phyloP scores from a whole-genome alignment of 352 stramenopile genomes.

The Phytophthora pluvialis region DNA sequence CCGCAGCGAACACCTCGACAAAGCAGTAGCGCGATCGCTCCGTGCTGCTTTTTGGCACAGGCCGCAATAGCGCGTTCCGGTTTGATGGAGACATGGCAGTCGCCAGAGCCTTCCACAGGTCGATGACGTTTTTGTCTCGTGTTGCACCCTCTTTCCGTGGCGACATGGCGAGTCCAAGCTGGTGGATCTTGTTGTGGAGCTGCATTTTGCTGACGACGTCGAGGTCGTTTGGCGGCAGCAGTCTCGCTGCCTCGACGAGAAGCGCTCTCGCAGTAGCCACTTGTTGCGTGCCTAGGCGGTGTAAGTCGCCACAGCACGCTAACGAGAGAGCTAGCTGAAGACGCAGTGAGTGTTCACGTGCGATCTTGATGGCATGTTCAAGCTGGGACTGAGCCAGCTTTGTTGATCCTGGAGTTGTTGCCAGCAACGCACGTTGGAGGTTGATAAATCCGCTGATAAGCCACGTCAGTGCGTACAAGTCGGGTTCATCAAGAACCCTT shows the following conservation, averaged over 20 bases:
- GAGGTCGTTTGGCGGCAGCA: constrained; percentile 38
- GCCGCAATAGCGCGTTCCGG: constrained; percentile 15
- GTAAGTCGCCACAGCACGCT: constrained; percentile 45
- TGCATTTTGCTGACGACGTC: constrained; percentile 52
- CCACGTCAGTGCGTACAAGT: constrained; percentile 53
- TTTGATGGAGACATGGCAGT: constrained; percentile 11
- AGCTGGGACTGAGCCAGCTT: constrained; percentile 41
- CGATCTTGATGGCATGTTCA: constrained; percentile 39
- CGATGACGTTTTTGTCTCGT: constrained; percentile 33
- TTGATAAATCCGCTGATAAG: constrained; percentile 57
- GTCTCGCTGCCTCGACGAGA: constrained; percentile 41
- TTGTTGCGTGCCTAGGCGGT: constrained; percentile 26
- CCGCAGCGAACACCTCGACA: constrained; percentile 21
- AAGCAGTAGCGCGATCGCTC: constrained; percentile 33
- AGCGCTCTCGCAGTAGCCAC: constrained; percentile 11
- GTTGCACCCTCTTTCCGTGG: constrained; percentile 14
- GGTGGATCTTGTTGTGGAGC: constrained; percentile 49
- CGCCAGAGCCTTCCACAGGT: constrained; percentile 32
- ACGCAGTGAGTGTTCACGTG: constrained; percentile 44
- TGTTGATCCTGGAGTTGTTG: constrained; percentile 5
- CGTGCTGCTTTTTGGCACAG: constrained; percentile 23
- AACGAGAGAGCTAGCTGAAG: constrained; percentile 43
- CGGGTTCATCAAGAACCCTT: constrained; percentile 47
- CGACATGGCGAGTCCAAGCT: constrained; percentile 21
- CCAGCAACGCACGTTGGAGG: constrained; percentile 24